phyloP scores from a whole-genome alignment of 176 grass and related monocot genomes.

The Oryza rufipogon region DNA sequence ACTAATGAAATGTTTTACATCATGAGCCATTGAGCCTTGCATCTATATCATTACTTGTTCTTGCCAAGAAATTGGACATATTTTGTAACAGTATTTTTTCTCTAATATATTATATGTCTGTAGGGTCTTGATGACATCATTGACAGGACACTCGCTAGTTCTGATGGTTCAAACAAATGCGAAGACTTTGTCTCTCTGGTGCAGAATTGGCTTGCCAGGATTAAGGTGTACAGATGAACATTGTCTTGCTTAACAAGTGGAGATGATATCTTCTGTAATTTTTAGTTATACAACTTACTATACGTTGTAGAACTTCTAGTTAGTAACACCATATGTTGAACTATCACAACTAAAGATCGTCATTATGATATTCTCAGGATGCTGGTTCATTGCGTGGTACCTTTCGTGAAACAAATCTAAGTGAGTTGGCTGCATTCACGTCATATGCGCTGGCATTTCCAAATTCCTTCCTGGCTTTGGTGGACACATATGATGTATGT shows the following conservation, averaged over 20 bases:
- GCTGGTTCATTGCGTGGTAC: conserved; percentile 63
- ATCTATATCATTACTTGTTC: conserved; percentile 28
- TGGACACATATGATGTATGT: conserved; percentile 98
- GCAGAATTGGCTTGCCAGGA: conserved; percentile 69
- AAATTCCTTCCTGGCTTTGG: conserved; percentile 83
- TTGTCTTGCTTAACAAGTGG: conserved; percentile 8
- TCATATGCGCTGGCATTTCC: conserved; percentile 99
- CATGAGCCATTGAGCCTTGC: background rate
- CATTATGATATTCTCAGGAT: conserved; percentile 48
- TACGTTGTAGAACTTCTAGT: background rate
- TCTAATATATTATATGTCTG: conserved; percentile 29
- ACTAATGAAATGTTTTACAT: background rate
- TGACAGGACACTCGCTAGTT: conserved; percentile 57
- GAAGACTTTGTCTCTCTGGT: conserved; percentile 78
- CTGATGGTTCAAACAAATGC: conserved; percentile 73
- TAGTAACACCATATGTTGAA: conserved; percentile 24
- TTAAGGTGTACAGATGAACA: conserved; percentile 55
- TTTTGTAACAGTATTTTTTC: conserved; percentile 6
- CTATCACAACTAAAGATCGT: conserved; percentile 13
- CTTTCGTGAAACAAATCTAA: conserved; percentile 89
- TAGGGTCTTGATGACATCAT: conserved; percentile 80
- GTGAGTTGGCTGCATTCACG: conserved; percentile 95
- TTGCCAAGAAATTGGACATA: conserved; percentile 1
- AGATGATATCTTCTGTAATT: background rate
- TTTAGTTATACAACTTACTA: conserved; percentile 1